phyloP scores from a whole-genome alignment of 345 rosid genomes.

The Lepidium aucheri region DNA sequence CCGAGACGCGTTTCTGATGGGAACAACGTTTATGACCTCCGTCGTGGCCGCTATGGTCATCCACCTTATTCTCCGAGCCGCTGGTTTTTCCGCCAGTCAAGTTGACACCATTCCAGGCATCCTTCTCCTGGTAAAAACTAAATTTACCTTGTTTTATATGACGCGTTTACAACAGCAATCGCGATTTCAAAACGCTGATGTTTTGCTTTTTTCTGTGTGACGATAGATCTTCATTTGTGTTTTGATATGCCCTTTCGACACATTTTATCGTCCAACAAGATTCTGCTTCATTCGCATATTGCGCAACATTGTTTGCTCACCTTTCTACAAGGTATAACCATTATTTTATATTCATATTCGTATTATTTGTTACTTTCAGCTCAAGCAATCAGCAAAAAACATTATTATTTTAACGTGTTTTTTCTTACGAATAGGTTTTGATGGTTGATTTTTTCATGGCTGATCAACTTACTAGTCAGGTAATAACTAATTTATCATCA shows the following conservation, averaged over 20 bases:
- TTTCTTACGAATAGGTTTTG: constrained; percentile 42
- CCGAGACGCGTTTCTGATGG: constrained; percentile 78
- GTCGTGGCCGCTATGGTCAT: constrained; percentile 80
- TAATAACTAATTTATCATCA: constrained; percentile 15
- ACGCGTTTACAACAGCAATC: background rate
- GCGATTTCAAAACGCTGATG: background rate
- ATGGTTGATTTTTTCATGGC: constrained; percentile 98
- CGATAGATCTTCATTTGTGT: constrained; percentile 49
- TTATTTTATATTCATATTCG: background rate
- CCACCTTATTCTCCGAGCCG: constrained; percentile 67
- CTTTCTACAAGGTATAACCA: constrained; percentile 61
- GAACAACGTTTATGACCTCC: constrained; percentile 87
- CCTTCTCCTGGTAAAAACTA: constrained; percentile 47
- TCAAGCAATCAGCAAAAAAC: background rate
- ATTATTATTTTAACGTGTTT: background rate
- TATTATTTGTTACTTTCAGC: background rate
- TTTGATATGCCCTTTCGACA: constrained; percentile 69
- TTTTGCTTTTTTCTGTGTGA: background rate
- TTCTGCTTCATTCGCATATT: constrained; percentile 69
- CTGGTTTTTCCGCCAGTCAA: constrained; percentile 39
- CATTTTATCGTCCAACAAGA: constrained; percentile 77
- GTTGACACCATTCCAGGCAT: constrained; percentile 85
- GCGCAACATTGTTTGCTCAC: constrained; percentile 80
- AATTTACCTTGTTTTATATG: background rate
- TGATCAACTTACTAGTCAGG: constrained; percentile 98